These are phyloP conservation scores for Sclerotinia spermophila DNA, from an alignment of 2,329 filamentous ascomycete genomes.

Conservation along the genomic window DNA sequence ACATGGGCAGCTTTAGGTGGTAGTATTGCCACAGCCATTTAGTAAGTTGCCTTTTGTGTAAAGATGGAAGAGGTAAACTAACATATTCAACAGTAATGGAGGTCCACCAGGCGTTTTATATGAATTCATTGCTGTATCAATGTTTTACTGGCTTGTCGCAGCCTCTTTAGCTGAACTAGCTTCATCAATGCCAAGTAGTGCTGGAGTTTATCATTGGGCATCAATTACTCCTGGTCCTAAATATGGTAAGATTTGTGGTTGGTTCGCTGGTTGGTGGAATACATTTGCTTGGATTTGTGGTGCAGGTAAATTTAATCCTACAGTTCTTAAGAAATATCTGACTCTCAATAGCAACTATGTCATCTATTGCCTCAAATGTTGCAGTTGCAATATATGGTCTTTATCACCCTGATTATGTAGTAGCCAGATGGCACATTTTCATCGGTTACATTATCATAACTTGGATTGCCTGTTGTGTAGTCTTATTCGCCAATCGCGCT, in stretches of 20 bases:
- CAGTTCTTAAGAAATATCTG: background rate
- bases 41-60: constrained; percentile 17
- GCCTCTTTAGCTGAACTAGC: constrained; percentile 44
- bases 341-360: constrained; percentile 26
- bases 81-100: constrained; percentile 53
- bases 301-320: constrained; percentile 22
- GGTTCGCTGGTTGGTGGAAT: constrained; percentile 52
- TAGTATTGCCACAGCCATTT: constrained; percentile 41
- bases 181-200: constrained; percentile 32
- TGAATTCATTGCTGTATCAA: constrained; percentile 52
- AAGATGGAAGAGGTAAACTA: background rate
- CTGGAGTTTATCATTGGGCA: constrained; percentile 51
- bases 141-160: constrained; percentile 50
- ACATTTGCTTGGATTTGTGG: constrained; percentile 43
- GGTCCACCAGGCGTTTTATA: constrained; percentile 60
- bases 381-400: constrained; percentile 47
- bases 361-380: constrained; percentile 43
- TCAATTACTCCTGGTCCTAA: constrained; percentile 45
- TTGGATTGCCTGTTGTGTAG: constrained; percentile 44
- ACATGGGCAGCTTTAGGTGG: constrained; percentile 46
- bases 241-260: constrained; percentile 46
- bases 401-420: constrained; percentile 44
- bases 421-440: constrained; percentile 50
- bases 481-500: constrained; percentile 53
- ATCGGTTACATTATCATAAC: constrained; percentile 46